Evolutionary conservation across 148 eudicot species (phyloP), one percentile per base, ranked within the genome.

Genomic region (Dysphania ambrosioides): DNA sequence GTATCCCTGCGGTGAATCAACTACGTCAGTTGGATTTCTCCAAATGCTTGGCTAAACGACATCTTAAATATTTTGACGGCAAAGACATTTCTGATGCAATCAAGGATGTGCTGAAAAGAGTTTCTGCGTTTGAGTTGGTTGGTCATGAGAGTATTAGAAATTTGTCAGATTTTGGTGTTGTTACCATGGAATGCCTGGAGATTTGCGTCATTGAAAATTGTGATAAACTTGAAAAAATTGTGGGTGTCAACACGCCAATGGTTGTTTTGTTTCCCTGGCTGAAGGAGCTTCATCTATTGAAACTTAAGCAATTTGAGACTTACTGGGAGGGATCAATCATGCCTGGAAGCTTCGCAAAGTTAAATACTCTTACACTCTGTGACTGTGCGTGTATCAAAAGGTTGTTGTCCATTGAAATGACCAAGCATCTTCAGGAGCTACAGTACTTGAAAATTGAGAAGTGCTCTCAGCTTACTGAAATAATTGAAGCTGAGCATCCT

Each of bases 101-200:
- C 34, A 58, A 34, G 55, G 58, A 63, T 23, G 81, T 78, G 38
- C 81, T 78, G 9, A 59, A 24, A 42, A 68, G 38, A 63, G 81
- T 74, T 58, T 56, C 58, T 56, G 60, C 59, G 19, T 78, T 78
- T 72, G 81, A 72, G 42, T 30, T 78, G 72, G 44, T 78, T 67
- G 67, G 72, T 66, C 81, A 78, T 47, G n/a, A 57, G 30, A 72
- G 36, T 58, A 35, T 78, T 15, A 38, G 23, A 32, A 78, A 68
- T 60, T 57, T 78, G 60, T 65, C 81, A 13, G 76, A 72, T 53
- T 78, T 78, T 66, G 76, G 67, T 49, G 42, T 57, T 65, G 67
- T 40, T 27, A 61, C 31, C 29, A 65, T 72, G 72, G 42, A 56
- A 36, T 55, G 66, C 58, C 24, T 78, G 29, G 66, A 72, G 44